Base-by-base conservation (phyloP, 495 filamentous ascomycete genomes). In the Aspergillus ellipticus region DNA sequence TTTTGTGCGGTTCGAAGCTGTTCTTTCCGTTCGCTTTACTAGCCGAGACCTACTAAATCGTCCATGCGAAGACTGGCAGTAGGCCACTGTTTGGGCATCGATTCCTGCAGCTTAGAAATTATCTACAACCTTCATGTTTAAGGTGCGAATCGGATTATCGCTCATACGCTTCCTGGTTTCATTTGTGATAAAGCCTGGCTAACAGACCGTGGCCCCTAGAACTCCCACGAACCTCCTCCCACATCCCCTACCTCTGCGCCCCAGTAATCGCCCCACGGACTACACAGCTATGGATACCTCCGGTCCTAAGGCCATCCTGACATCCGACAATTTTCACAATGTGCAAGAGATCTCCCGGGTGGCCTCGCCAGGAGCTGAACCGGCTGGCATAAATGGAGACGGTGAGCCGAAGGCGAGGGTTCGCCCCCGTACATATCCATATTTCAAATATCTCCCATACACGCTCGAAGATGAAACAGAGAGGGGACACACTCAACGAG, bases 371-470 rank as follows among this genome's bases (percentile, higher is more conserved):
- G 86, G 86, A 57, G 83, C 78, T 58, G 83, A 83, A 54, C 81
- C 82, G 65, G 68, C 69, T 43, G 77, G 74, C 46, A 59, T 73
- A 55, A 80, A 84, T 58, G 78, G 82, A 53, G 75, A 78, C 42
- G 75, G 69, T 48, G 72, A 79, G 47, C 78, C 79, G 26, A 80
- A 82, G 65, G 76, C 80, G 39, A 86, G 94, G 37, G 87, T 88
- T 69, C 86, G 92, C 52, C 90, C 90, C 31, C 85, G 93, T 51
- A 96, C 94, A 35, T 99, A 90, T 68, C 90, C 89, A 51, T 99
- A 97, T 74, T 89, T 89, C 67, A 75, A 85, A 56, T 86, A 91
- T 58, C 83, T 99, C 26, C 95, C 95, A 28, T 99, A 96, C 65
- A 66, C 82, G 37, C 83, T 89, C 28, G 95, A 99, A 69, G 83